Evolutionary conservation across 306 rosid genomes (phyloP).

Genomic region (Lablab purpureus): DNA sequence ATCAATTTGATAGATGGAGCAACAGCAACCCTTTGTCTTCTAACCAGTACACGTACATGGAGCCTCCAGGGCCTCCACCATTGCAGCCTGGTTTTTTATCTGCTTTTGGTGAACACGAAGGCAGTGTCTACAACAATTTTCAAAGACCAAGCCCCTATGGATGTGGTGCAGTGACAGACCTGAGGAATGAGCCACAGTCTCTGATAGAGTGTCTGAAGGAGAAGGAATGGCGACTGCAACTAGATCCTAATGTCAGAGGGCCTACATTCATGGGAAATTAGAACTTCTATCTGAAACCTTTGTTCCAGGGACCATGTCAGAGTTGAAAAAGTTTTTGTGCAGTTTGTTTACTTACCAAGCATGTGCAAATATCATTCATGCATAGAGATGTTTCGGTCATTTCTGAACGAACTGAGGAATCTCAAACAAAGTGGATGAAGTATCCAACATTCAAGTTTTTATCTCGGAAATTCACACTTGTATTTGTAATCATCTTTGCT

Average conservation of each 20-base stretch:
- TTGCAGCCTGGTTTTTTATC: constrained; percentile 60
- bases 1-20: constrained; percentile 60
- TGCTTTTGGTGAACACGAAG: constrained; percentile 54
- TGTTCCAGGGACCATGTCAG: constrained; percentile 22
- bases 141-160: constrained; percentile 69
- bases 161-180: constrained; percentile 69
- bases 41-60: constrained; percentile 57
- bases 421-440: constrained; percentile 39
- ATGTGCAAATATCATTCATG: constrained; percentile 30
- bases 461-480: not conserved
- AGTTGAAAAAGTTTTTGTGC: not conserved
- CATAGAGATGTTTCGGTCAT: constrained; percentile 49
- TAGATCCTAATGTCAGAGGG: constrained; percentile 64
- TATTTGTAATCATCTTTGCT: constrained; percentile 20
- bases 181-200: constrained; percentile 72
- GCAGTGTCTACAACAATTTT: constrained; percentile 57
- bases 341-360: constrained; percentile 19
- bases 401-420: constrained; percentile 36
- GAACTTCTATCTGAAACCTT: constrained; percentile 21
- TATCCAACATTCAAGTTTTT: constrained; percentile 31
- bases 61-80: constrained; percentile 60
- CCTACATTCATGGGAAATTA: constrained; percentile 75
- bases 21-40: constrained; percentile 51
- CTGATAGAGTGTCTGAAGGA: constrained; percentile 77
- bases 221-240: constrained; percentile 77